Conservation (phyloP, 2,329 filamentous ascomycete species). For the Ophiostoma tasmaniense region DNA sequence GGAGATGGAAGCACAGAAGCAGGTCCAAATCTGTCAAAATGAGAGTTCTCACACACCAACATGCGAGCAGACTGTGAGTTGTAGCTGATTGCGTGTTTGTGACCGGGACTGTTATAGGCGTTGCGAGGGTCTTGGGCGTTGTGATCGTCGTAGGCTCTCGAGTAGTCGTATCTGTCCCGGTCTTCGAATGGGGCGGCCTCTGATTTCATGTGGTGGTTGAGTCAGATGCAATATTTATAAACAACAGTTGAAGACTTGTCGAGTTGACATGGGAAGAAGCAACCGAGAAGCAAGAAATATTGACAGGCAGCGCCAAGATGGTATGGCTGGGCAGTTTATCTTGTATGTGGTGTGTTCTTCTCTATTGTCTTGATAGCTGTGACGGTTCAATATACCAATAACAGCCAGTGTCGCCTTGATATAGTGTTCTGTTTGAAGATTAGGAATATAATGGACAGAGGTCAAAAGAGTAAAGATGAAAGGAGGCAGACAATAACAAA, state of each 20-base stretch:
- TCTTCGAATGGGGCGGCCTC: not conserved
- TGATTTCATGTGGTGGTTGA: not conserved
- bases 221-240: not conserved
- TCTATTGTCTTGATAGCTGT: not conserved
- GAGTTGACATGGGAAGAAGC: not conserved
- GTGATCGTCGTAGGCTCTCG: not conserved
- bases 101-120: not conserved
- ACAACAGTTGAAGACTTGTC: not conserved
- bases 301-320: not conserved
- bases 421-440: not conserved
- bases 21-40: slow-evolving; percentile 6
- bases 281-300: not conserved
- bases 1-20: slow-evolving; percentile 3
- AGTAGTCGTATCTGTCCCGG: not conserved
- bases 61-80: not conserved
- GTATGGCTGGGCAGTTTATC: not conserved
- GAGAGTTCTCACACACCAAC: not conserved
- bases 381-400: not conserved
- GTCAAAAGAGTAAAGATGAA: not conserved
- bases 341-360: too few relatives aligned
- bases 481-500: not conserved
- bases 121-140: not conserved
- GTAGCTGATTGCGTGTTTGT: not conserved
- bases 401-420: not conserved
- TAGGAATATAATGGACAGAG: not conserved